Base-by-base conservation (phyloP, 768 basidiomycete genomes). In the Boletus rubescentipes region DNA sequence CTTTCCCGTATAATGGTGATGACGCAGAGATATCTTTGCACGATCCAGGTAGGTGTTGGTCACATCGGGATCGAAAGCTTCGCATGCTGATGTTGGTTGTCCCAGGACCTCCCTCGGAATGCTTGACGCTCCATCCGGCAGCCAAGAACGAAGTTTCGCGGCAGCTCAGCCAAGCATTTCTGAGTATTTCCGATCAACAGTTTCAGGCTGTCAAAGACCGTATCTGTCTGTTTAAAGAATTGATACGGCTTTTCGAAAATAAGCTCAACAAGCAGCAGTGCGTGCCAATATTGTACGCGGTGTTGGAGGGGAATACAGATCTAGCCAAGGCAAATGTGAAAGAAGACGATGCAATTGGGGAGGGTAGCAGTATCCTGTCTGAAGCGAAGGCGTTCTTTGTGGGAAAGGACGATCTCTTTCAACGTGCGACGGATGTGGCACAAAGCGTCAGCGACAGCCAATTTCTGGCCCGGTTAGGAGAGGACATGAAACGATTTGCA, bases 171-270 rank as follows among this genome's bases (percentile, higher is more conserved):
- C 23, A 47, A n/a, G 31, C 40, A 2, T 40, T 59, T 10, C 21
- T 20, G 8, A 31, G 3, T 1, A 68, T 70, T 4, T 2, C 21
- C 8, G 20, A 57, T 18, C 11, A 0, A 3, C 61, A 63, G 0
- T 66, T 61, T 49, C 51, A 14, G 31, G 1, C 0, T 5, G 23
- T 39, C n/a, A 70, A 70, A 46, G 38, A 60, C 0, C 64, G 52
- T 9, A 43, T 70, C 15, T 26, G 37, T 20, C 5, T 59, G 2
- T 51, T 59, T 29, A 56, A 55, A 26, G 53, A 43, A 16, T 20
- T 69, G 2, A 0, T 0, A 4, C 10, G 35, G 0, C 40, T 53
- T 6, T n/a, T 56, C 4, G 20, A 42, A 15, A 15, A 26, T 35
- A 40, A 45, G 10, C 9, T 57, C 3, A 45, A 53, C 20, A 23